A percentile compares a stretch with the other conserved stretches of the same genome.
Conservation (phyloP, 169 alveolate species). For the Cryptosporidium tyzzeri region DNA sequence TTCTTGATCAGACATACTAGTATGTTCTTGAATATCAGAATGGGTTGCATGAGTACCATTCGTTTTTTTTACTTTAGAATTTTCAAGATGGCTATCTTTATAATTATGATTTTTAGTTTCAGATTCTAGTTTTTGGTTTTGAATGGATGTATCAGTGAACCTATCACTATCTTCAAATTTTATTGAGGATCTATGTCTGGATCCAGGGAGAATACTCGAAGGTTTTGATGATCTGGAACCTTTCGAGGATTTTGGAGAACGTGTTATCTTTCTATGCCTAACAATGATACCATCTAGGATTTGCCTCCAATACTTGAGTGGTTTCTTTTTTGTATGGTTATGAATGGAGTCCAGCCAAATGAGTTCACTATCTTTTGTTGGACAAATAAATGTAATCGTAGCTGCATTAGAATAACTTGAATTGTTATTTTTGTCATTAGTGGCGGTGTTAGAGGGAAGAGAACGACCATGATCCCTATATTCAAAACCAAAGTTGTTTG, state of each 20-base stretch:
- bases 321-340: conserved; percentile 15
- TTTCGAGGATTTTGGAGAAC: conserved; percentile 15
- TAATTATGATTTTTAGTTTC: neutral
- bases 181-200: neutral
- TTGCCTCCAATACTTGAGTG: conserved; percentile 68
- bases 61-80: neutral
- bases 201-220: neutral
- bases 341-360: conserved; percentile 45
- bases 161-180: conserved; percentile 11
- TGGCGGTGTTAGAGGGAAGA: neutral
- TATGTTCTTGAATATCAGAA: neutral
- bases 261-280: neutral
- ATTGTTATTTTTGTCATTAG: neutral
- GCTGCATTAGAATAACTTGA: neutral
- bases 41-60: neutral
- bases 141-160: conserved; percentile 8
- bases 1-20: neutral
- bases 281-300: conserved; percentile 33
- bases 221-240: neutral
- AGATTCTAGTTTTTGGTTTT: neutral
- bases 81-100: neutral
- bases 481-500: conserved; percentile 17
- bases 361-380: conserved; percentile 60
- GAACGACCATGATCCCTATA: neutral
- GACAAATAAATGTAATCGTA: conserved; percentile 40